Conservation (phyloP, 1,139 yeast species). For the Hansenula lynferdii region DNA sequence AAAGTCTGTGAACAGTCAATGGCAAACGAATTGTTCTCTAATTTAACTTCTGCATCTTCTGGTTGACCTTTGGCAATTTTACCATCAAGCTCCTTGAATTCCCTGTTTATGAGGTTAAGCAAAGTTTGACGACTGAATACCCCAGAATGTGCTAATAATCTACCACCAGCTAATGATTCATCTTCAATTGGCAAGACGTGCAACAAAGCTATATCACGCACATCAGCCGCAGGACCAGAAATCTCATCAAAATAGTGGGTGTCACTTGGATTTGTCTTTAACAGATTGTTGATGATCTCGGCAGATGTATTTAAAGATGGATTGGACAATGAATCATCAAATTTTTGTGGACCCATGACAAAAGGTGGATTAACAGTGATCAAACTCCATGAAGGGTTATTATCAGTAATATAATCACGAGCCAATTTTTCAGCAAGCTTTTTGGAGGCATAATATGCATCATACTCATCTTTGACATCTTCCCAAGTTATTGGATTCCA, state of each 20-base stretch:
- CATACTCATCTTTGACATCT: slow-evolving; percentile 25
- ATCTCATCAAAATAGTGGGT: slow-evolving; percentile 15
- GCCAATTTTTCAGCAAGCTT: slow-evolving; percentile 49
- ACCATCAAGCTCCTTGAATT: slow-evolving; percentile 31
- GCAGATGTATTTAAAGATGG: slow-evolving; percentile 37
- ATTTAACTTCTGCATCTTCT: slow-evolving; percentile 29
- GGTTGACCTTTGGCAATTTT: slow-evolving; percentile 38
- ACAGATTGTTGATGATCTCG: slow-evolving; percentile 19
- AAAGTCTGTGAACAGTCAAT: slow-evolving; percentile 34
- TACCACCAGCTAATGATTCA: slow-evolving; percentile 28
- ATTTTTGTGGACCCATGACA: slow-evolving; percentile 44
- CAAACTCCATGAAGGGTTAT: slow-evolving; percentile 37
- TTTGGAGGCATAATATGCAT: slow-evolving; percentile 48
- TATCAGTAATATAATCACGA: slow-evolving; percentile 42
- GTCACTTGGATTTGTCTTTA: slow-evolving; percentile 22
- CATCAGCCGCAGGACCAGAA: slow-evolving; percentile 30
- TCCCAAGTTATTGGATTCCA: slow-evolving; percentile 43
- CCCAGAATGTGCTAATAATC: slow-evolving; percentile 24
- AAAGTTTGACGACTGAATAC: slow-evolving; percentile 22
- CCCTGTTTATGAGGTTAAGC: slow-evolving; percentile 29
- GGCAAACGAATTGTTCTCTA: slow-evolving; percentile 14
- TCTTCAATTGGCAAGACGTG: slow-evolving; percentile 36
- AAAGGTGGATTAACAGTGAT: slow-evolving; percentile 44
- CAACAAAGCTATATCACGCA: slow-evolving; percentile 38
- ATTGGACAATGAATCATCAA: slow-evolving; percentile 27